A percentile compares a stretch with the other conserved stretches of the same genome.
phyloP scores from a whole-genome alignment of 768 basidiomycete genomes.

The Melanogaster broomeanus region DNA sequence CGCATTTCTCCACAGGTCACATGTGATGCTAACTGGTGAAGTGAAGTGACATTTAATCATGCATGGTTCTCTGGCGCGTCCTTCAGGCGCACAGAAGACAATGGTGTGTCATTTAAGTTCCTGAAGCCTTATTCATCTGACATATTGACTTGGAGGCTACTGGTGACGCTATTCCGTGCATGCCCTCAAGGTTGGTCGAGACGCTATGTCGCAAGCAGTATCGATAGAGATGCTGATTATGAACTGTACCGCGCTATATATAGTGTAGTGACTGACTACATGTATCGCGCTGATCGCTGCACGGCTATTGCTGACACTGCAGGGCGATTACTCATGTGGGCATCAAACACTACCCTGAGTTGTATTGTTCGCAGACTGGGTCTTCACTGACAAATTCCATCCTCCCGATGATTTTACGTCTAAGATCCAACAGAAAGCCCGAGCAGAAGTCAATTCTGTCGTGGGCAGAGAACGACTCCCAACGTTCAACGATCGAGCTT shows the following conservation, averaged over 20 bases:
- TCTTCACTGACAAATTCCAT: conserved; percentile 8
- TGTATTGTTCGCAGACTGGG: conserved; percentile 1
- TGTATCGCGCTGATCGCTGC: background rate
- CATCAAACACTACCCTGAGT: too few relatives aligned
- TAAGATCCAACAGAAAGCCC: conserved; percentile 7
- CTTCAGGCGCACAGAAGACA: conserved; percentile 33
- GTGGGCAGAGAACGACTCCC: conserved; percentile 5
- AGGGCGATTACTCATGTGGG: background rate
- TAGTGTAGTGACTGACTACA: background rate
- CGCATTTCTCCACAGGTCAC: background rate
- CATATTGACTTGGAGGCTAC: conserved; percentile 23
- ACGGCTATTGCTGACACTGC: conserved; percentile 7
- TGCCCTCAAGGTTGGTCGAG: conserved; percentile 27
- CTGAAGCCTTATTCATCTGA: background rate
- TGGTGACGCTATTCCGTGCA: conserved; percentile 35
- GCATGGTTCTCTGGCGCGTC: conserved; percentile 31
- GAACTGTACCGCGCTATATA: conserved; percentile 3
- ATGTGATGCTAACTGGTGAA: background rate
- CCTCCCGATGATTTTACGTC: conserved; percentile 17
- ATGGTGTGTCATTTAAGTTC: too few relatives aligned
- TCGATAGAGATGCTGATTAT: conserved; percentile 1
- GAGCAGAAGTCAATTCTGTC: conserved; percentile 11
- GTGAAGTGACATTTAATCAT: conserved; percentile 18
- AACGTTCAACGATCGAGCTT: conserved; percentile 1
- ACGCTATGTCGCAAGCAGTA: background rate